These are phyloP conservation scores for Chaetomium strumarium DNA, from an alignment of 2,329 filamentous ascomycete genomes.

Conservation along the genomic window DNA sequence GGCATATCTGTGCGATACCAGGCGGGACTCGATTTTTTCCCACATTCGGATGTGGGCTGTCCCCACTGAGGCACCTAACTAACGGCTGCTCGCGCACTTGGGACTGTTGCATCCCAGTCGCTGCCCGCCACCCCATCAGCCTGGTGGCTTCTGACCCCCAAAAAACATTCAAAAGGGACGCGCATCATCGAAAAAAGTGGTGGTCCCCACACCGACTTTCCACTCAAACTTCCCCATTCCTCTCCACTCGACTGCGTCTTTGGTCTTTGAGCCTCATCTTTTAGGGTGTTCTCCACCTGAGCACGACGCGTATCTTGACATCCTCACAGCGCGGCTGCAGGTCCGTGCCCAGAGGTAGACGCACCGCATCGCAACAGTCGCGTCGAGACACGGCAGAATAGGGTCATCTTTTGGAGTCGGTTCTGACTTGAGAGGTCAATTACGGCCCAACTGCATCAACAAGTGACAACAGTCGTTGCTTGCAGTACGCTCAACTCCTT, in stretches of 20 bases:
- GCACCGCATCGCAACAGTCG: constrained; percentile 12
- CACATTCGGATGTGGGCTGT: constrained; percentile 18
- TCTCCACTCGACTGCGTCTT: constrained; percentile 31
- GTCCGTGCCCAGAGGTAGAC: constrained; percentile 12
- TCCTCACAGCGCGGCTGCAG: constrained; percentile 19
- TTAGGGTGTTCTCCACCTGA: constrained; percentile 26
- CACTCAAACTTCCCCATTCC: constrained; percentile 38
- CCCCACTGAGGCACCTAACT: constrained; percentile 22
- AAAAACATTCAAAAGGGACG: constrained; percentile 28
- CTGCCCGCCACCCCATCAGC: constrained; percentile 23
- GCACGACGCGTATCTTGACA: constrained; percentile 20
- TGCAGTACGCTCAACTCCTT: constrained; percentile 7
- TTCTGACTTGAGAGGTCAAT: background rate
- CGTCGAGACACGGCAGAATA: background rate
- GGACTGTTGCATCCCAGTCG: constrained; percentile 17
- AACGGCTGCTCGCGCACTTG: constrained; percentile 19
- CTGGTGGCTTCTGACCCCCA: constrained; percentile 20
- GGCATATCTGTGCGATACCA: background rate
- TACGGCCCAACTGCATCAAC: background rate
- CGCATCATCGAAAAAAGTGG: constrained; percentile 37
- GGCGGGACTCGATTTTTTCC: constrained; percentile 15
- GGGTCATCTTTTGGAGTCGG: too few relatives aligned
- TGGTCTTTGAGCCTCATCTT: constrained; percentile 28
- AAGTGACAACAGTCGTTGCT: constrained; percentile 7
- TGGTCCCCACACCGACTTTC: constrained; percentile 42